phyloP scores from a whole-genome alignment of 139 green algal species.

The Pleodorina starrii region DNA sequence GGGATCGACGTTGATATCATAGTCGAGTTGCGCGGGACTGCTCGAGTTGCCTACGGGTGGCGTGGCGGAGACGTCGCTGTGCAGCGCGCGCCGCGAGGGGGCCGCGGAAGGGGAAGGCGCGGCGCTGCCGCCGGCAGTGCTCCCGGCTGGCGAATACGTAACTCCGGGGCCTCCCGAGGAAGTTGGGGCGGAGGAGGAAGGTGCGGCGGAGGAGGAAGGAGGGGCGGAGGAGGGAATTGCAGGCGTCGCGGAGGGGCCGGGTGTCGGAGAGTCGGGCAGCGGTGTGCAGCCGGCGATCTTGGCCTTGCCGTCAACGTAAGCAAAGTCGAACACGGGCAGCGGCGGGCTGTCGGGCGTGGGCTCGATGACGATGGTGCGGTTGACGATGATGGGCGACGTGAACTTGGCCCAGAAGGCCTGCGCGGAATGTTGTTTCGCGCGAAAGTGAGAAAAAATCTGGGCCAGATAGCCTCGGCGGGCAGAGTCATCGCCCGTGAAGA shows the following conservation, averaged over 20 bases:
- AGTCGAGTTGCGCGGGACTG: constrained; percentile 5
- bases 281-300: constrained; percentile 9
- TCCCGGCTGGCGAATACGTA: too few relatives aligned
- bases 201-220: too few relatives aligned
- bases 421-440: too few relatives aligned
- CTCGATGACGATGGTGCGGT: constrained; percentile 31
- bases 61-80: background rate
- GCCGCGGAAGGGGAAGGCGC: background rate
- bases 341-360: constrained; percentile 15
- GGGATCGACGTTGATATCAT: background rate
- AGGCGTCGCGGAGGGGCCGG: background rate
- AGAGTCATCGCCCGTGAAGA: too few relatives aligned
- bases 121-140: too few relatives aligned
- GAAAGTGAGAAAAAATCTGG: too few relatives aligned
- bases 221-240: too few relatives aligned
- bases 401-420: constrained; percentile 28
- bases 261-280: background rate
- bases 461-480: too few relatives aligned
- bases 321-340: constrained; percentile 34
- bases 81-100: too few relatives aligned
- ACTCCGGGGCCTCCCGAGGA: too few relatives aligned
- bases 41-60: background rate
- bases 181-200: too few relatives aligned
- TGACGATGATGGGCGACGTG: constrained; percentile 5
- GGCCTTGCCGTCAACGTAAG: constrained; percentile 30